These are phyloP conservation scores for Hypericum androsaemum DNA, from an alignment of 345 rosid species.

Conservation along the genomic window DNA sequence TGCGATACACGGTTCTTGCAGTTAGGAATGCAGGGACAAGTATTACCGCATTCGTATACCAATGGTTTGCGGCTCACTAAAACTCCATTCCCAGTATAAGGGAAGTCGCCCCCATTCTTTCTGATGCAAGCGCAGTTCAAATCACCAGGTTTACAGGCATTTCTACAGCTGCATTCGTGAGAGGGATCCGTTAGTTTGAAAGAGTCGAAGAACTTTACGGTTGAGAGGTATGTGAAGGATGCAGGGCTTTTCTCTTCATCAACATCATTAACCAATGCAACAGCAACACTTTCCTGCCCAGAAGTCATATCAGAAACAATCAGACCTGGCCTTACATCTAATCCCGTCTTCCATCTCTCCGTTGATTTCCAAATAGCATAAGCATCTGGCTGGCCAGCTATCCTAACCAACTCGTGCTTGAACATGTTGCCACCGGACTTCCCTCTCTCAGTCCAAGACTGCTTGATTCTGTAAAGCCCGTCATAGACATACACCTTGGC, in stretches of 20 bases:
- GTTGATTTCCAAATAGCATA: constrained; percentile 56
- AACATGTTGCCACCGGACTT: constrained; percentile 60
- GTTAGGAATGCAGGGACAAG: constrained; percentile 54
- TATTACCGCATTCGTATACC: constrained; percentile 67
- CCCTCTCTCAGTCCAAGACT: constrained; percentile 70
- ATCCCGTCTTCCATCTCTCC: constrained; percentile 53
- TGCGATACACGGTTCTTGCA: constrained; percentile 72
- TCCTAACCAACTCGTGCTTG: constrained; percentile 55
- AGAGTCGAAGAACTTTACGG: constrained; percentile 38
- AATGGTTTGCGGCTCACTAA: constrained; percentile 52
- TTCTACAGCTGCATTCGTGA: constrained; percentile 41
- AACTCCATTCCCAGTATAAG: constrained; percentile 52
- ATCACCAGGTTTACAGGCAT: constrained; percentile 56
- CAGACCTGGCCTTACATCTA: constrained; percentile 44
- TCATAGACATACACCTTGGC: constrained; percentile 57
- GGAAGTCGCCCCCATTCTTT: constrained; percentile 55
- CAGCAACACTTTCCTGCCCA: constrained; percentile 71
- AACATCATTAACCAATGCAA: constrained; percentile 72
- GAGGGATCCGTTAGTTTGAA: constrained; percentile 35
- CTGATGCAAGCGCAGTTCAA: constrained; percentile 55
- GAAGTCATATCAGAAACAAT: constrained; percentile 68
- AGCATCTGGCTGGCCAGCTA: constrained; percentile 57
- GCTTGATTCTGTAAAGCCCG: constrained; percentile 57
- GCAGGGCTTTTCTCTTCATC: constrained; percentile 76
- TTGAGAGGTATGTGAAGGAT: constrained; percentile 47